Conservation (phyloP, 768 basidiomycete genomes). For the Clavaria fumosa region DNA sequence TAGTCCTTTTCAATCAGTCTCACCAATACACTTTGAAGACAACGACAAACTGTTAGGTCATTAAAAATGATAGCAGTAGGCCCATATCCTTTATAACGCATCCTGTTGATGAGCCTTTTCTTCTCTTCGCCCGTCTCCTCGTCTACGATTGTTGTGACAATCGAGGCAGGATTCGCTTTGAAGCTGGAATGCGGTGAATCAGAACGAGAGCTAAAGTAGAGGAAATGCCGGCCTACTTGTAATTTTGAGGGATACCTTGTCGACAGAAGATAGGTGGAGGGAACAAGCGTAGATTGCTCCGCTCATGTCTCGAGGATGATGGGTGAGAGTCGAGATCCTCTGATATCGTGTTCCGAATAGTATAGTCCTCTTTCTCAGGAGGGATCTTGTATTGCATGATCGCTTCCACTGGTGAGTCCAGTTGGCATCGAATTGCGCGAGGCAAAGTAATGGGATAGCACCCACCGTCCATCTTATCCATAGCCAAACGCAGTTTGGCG, state of each 20-base stretch:
- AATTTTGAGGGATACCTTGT: conserved; percentile 62
- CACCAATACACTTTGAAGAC: neutral
- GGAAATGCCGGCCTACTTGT: conserved; percentile 37
- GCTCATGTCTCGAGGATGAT: conserved; percentile 8
- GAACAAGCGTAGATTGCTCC: conserved; percentile 57
- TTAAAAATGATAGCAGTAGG: conserved; percentile 55
- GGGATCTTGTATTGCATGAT: conserved; percentile 59
- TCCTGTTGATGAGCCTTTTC: conserved; percentile 69
- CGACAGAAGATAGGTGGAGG: conserved; percentile 86
- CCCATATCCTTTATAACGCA: conserved; percentile 77
- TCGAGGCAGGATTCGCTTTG: conserved; percentile 63
- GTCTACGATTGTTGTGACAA: conserved; percentile 47
- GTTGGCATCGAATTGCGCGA: neutral
- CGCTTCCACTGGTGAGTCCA: conserved; percentile 47
- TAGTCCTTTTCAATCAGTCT: neutral
- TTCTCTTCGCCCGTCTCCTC: conserved; percentile 70
- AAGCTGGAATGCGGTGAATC: conserved; percentile 30
- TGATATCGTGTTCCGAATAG: too few species aligned
- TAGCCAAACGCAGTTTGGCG: conserved; percentile 48
- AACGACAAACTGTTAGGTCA: conserved; percentile 34
- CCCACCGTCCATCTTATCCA: conserved; percentile 76
- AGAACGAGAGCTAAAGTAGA: neutral
- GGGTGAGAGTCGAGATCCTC: conserved; percentile 3
- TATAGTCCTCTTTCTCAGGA: conserved; percentile 51
- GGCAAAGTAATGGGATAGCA: conserved; percentile 9